Evolutionary conservation across 2,329 filamentous ascomycete genomes (phyloP).

Genomic region (Monosporascus sp.): DNA sequence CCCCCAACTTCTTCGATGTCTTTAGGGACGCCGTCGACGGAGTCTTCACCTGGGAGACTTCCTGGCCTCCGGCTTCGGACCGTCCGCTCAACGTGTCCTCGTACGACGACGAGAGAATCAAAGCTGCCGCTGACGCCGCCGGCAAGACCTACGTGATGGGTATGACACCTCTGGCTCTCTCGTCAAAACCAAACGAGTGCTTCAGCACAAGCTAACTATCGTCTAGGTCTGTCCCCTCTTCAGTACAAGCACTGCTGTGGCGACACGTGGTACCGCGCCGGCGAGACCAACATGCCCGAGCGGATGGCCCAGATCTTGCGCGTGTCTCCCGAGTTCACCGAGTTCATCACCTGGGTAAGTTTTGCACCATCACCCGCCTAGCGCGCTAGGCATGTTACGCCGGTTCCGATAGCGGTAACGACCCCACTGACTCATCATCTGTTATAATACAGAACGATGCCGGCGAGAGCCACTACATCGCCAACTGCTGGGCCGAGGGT

Average conservation of each 20-base stretch:
- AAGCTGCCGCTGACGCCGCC: constrained; percentile 14
- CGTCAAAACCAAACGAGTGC: too few relatives aligned
- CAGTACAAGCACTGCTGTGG: constrained; percentile 29
- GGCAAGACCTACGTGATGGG: constrained; percentile 32
- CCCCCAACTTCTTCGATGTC: constrained; percentile 20
- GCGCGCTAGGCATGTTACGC: too few relatives aligned
- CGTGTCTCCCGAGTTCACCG: constrained; percentile 26
- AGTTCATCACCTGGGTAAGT: constrained; percentile 29
- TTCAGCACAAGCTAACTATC: constrained; percentile 1
- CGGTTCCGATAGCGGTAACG: too few relatives aligned
- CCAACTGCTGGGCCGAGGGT: constrained; percentile 27
- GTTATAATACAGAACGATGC: constrained; percentile 25
- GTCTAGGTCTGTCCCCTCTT: constrained; percentile 22
- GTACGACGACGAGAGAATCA: constrained; percentile 17
- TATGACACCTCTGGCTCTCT: constrained; percentile 1
- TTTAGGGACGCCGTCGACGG: constrained; percentile 30
- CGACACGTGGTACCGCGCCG: constrained; percentile 26
- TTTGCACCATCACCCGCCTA: too few relatives aligned
- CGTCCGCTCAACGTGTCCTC: constrained; percentile 21
- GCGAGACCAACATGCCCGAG: constrained; percentile 29
- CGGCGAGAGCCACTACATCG: constrained; percentile 33
- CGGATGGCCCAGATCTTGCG: constrained; percentile 31
- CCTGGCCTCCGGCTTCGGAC: constrained; percentile 27
- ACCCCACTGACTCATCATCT: not conserved
- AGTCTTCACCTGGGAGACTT: constrained; percentile 33